A percentile compares a stretch with the other conserved stretches of the same genome.
phyloP scores from a whole-genome alignment of 176 grass and related monocot genomes.

The Zoysia pacifica region DNA sequence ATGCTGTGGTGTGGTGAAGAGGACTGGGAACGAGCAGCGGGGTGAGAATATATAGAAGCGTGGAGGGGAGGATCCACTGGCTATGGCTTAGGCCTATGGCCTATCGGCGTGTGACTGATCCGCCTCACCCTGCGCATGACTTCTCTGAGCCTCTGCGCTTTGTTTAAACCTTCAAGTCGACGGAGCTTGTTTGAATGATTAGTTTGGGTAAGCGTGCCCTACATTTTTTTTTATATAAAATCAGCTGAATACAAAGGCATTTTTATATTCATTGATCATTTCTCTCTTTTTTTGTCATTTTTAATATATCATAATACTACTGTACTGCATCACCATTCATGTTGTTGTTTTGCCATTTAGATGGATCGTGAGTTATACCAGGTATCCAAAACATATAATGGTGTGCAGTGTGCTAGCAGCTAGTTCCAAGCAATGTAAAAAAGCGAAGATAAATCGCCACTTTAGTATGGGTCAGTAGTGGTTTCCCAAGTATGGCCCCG shows the following conservation, averaged over 20 bases:
- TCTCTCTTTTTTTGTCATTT: neutral
- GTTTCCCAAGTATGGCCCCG: neutral
- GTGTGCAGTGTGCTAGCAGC: neutral
- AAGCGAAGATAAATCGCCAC: neutral
- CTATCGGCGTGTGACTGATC: constrained; percentile 22
- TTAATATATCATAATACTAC: too few relatives aligned
- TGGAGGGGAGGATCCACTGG: neutral
- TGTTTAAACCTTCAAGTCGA: constrained; percentile 40
- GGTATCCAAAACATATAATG: neutral
- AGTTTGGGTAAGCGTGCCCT: constrained; percentile 14
- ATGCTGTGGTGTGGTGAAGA: neutral
- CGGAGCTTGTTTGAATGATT: constrained; percentile 28
- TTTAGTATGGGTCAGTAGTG: neutral
- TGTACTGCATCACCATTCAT: neutral
- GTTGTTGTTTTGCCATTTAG: neutral
- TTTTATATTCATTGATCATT: neutral
- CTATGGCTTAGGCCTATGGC: neutral
- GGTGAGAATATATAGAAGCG: constrained; percentile 26
- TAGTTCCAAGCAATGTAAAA: neutral
- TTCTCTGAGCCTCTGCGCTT: constrained; percentile 18
- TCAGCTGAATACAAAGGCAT: neutral
- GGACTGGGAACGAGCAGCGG: neutral
- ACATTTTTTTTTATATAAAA: neutral
- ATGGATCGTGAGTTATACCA: neutral
- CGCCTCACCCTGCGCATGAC: constrained; percentile 26